These are phyloP conservation scores for Trichophyton equinum DNA, from an alignment of 2,329 filamentous ascomycete species.

Conservation along the genomic window DNA sequence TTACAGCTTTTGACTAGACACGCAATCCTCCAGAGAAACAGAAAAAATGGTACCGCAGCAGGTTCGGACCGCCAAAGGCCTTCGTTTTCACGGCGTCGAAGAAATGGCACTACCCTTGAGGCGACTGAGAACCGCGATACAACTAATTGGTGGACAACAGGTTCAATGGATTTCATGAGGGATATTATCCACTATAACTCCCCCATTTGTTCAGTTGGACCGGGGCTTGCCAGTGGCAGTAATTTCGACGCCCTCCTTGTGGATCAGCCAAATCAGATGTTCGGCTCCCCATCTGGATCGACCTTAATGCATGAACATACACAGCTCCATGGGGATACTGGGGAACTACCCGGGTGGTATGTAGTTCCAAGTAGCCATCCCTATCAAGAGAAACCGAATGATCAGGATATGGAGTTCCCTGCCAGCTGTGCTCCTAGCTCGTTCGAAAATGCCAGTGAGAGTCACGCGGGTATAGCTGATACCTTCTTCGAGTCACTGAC, in stretches of 20 bases:
- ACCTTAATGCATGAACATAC: not conserved
- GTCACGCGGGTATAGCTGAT: not conserved
- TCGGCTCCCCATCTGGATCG: not conserved
- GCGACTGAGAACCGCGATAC: not conserved
- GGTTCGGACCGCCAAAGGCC: not conserved
- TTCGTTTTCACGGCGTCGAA: slow-evolving; percentile 1
- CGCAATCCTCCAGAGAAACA: slow-evolving; percentile 3
- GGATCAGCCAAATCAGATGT: not conserved
- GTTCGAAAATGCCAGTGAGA: not conserved
- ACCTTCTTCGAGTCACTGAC: not conserved
- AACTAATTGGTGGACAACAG: not conserved
- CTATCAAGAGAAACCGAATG: not conserved
- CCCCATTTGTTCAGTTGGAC: not conserved
- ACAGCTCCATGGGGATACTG: not conserved
- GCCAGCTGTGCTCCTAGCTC: not conserved
- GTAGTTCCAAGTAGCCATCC: not conserved
- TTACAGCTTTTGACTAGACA: not conserved
- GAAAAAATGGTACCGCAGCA: not conserved
- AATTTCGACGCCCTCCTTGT: not conserved
- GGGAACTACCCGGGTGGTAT: not conserved
- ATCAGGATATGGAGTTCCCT: not conserved
- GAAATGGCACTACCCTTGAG: not conserved
- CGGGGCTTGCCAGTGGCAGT: not conserved
- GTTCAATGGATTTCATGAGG: not conserved
- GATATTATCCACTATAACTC: not conserved